Conservation (phyloP, 208 protist species). For the Trypanosoma cruzi region DNA sequence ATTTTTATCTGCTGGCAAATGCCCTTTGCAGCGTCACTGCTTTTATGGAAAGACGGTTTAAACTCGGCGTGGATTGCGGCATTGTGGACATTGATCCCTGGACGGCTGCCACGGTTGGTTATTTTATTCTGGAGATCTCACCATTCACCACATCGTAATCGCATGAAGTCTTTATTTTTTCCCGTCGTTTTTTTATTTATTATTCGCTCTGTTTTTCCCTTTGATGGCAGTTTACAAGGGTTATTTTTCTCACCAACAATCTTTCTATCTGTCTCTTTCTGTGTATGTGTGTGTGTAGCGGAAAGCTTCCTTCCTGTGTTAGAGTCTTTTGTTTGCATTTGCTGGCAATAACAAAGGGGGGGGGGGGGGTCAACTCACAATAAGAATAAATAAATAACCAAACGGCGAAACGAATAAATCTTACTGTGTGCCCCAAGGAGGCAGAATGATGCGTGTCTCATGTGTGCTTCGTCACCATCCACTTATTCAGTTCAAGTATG, state of each 20-base stretch:
- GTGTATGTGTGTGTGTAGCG: not conserved
- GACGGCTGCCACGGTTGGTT: constrained; percentile 54
- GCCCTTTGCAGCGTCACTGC: constrained; percentile 13
- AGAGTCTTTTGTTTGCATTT: no score
- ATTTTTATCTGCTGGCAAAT: constrained; percentile 22
- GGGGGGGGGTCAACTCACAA: not conserved
- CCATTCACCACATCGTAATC: not conserved
- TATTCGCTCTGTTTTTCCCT: not conserved
- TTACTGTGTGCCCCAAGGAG: not conserved
- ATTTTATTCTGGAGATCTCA: constrained; percentile 37
- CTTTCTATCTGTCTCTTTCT: constrained; percentile 12
- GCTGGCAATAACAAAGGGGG: no score
- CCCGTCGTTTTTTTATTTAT: not conserved
- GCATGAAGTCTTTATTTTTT: not conserved
- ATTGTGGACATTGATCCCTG: constrained; percentile 75
- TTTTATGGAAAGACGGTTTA: not conserved
- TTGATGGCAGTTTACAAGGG: not conserved
- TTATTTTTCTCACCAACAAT: no score
- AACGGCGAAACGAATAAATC: not conserved
- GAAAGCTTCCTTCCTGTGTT: not conserved
- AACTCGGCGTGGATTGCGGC: constrained; percentile 37
- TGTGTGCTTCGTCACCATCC: constrained; percentile 39
- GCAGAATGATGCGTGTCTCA: constrained; percentile 40
- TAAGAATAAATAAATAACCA: not conserved
- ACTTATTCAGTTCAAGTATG: constrained; percentile 79